phyloP scores from a whole-genome alignment of 129 eudicot genomes.

The Kitagawia praeruptora region DNA sequence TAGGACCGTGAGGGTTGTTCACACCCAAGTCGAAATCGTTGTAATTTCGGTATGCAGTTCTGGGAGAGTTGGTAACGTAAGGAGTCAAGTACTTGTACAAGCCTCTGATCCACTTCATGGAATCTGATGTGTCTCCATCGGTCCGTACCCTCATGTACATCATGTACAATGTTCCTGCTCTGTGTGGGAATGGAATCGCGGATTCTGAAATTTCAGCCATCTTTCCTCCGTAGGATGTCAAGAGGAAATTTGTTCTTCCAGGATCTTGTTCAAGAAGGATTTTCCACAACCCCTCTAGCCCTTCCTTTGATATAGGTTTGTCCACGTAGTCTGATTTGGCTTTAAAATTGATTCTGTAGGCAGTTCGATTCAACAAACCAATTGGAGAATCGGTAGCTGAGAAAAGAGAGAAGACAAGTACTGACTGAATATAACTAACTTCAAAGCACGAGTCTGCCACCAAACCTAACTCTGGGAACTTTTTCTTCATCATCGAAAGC shows the following conservation, averaged over 20 bases:
- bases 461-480: neutral
- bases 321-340: neutral
- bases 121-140: neutral
- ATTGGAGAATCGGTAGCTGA: neutral
- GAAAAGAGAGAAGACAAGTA: neutral
- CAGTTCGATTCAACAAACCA: neutral
- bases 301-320: neutral
- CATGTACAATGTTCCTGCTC: slow-evolving; percentile 1
- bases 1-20: neutral
- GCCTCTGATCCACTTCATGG: neutral
- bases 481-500: neutral
- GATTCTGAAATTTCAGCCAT: neutral
- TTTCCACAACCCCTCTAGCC: neutral
- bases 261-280: neutral
- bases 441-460: neutral
- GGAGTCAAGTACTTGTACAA: neutral
- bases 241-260: neutral
- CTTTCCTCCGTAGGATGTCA: neutral
- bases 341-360: neutral
- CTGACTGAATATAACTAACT: neutral
- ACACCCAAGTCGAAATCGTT: neutral
- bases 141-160: slow-evolving; percentile 1
- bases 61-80: neutral
- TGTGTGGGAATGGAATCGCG: neutral
- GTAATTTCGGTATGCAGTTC: neutral